Base-by-base conservation (phyloP, 306 rosid genomes). In the Dryas drummondii region DNA sequence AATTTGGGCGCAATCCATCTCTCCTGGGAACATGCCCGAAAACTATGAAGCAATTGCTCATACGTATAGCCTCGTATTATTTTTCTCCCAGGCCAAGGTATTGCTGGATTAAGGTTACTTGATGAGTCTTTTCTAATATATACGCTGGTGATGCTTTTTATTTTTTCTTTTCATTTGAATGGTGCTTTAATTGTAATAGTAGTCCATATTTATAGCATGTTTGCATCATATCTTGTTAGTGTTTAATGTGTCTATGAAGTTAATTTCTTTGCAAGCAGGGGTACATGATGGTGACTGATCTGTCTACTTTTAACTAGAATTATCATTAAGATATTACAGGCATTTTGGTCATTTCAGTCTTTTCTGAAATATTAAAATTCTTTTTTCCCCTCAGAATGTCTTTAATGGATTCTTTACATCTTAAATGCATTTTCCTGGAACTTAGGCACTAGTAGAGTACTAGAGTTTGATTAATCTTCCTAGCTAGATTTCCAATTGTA, bases 31-130 rank as follows among this genome's bases (percentile, higher is more conserved):
- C 84, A 68, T 82, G 82, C 98, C 99, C 46, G 91, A 76, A 81
- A 92, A 89, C 79, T 96, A 92, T 82, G 99, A 90, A 96, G 99
- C 91, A 80, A 89, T 96, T 66, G 84, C 99, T 73, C 88, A 85
- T 76, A 87, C 98, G 12, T 89, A 90, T 83, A 82, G 92, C 84
- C 87, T 96, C 75, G 84, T 90, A 73, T 72, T 89, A 84, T 84
- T 92, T 82, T 88, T 89, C 85, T 92, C 98, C 78, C 82, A 86
- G 76, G 83, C 88, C 27, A 96, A 92, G 99, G 99, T 92, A 86
- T 77, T 71, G 69, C 47, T 47, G 22, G 42, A 79, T 66, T 53
- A 72, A 37, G 27, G 58, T 58, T 71, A 47, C 75, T 53, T 59
- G 60, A 59, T 62, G 27, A 9, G 61, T 0, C 45, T 72, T 76